Conservation (phyloP, 148 eudicot genomes). For the Cornus controversa region DNA sequence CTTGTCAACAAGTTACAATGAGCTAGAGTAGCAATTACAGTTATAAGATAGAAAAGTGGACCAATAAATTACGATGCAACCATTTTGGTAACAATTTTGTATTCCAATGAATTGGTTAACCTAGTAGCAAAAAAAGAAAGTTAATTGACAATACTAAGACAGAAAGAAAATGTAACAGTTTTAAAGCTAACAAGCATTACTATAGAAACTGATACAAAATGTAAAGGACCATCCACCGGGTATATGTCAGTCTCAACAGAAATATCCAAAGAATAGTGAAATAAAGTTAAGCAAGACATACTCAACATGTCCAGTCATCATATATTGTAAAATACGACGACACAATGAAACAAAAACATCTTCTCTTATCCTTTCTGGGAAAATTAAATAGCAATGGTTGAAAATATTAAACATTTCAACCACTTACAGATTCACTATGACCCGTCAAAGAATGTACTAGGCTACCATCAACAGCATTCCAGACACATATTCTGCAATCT, state of each 20-base stretch:
- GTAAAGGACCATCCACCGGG: background rate
- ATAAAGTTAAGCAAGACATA: background rate
- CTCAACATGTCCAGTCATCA: background rate
- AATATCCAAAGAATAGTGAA: background rate
- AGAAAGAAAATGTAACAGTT: background rate
- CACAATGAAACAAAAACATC: background rate
- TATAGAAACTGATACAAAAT: background rate
- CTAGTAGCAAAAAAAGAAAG: background rate
- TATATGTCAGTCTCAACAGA: background rate
- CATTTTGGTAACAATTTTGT: too few relatives aligned
- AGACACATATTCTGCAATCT: constrained; percentile 99
- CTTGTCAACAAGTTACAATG: too few relatives aligned
- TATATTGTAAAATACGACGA: background rate
- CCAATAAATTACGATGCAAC: too few relatives aligned
- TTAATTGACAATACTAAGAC: background rate
- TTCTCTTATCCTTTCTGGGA: background rate
- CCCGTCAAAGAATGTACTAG: constrained; percentile 97
- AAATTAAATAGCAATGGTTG: background rate
- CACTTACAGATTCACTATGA: constrained; percentile 89
- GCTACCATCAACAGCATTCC: constrained; percentile 99
- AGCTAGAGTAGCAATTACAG: too few relatives aligned
- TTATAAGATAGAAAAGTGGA: too few relatives aligned
- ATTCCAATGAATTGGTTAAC: too few relatives aligned
- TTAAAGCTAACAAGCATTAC: background rate
- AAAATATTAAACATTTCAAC: background rate